Conservation (phyloP, 345 rosid species). For the Arabidopsis arenosa region DNA sequence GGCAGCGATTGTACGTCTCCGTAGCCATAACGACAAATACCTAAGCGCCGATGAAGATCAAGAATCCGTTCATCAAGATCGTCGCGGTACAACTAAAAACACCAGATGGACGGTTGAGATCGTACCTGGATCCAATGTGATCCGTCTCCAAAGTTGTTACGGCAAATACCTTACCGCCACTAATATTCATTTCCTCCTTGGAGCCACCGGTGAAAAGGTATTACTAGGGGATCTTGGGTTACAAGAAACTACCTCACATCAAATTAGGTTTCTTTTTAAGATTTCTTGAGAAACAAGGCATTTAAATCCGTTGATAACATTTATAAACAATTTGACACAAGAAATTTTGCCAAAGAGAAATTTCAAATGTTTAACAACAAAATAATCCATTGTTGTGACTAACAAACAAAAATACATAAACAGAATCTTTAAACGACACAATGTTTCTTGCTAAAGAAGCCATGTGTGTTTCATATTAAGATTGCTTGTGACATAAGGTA, state of each 20-base stretch:
- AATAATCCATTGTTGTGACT: not conserved
- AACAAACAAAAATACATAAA: not conserved
- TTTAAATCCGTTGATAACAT: not conserved
- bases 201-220: slow-evolving; percentile 71
- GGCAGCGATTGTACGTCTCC: slow-evolving; percentile 59
- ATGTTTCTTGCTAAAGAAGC: slow-evolving; percentile 5
- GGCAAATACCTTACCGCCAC: slow-evolving; percentile 82
- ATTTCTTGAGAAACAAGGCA: not conserved
- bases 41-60: slow-evolving; percentile 66
- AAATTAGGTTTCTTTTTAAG: not conserved
- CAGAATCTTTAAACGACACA: not conserved
- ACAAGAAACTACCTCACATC: not conserved
- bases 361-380: not conserved
- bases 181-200: slow-evolving; percentile 56
- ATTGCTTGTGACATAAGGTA: slow-evolving; percentile 33
- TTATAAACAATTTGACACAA: too few relatives aligned
- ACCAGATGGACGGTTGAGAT: slow-evolving; percentile 73
- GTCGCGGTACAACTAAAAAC: slow-evolving; percentile 57
- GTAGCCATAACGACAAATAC: slow-evolving; percentile 77
- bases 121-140: slow-evolving; percentile 30
- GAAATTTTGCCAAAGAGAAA: not conserved
- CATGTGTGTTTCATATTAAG: not conserved
- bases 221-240: slow-evolving; percentile 25
- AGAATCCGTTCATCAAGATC: slow-evolving; percentile 64
- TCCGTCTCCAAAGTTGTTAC: slow-evolving; percentile 68